Evolutionary conservation across 805 yeast genomes (phyloP).

Genomic region (Kuraishia piskuri): DNA sequence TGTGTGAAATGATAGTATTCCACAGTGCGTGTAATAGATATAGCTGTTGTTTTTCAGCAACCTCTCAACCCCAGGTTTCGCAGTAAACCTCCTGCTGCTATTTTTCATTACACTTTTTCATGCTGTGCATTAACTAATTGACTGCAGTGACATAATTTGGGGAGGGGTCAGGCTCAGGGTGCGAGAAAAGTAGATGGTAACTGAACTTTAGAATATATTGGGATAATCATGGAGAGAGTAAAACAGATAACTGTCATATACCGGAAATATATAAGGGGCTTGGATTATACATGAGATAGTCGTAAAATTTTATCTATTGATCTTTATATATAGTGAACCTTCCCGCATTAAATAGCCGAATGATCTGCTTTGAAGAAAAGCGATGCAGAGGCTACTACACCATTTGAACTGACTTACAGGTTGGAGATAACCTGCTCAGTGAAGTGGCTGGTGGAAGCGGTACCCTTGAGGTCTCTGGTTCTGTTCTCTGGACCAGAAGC

Average conservation of each 20-base stretch:
- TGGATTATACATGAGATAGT: neutral
- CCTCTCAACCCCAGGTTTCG: neutral
- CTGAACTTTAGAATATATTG: too few species aligned
- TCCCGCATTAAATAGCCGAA: neutral
- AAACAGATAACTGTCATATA: too few species aligned
- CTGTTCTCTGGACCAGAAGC: slow-evolving; percentile 95
- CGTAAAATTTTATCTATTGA: neutral
- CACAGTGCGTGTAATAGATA: too few species aligned
- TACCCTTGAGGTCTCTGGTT: slow-evolving; percentile 94
- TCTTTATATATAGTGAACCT: neutral
- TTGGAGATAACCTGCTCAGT: slow-evolving; percentile 84
- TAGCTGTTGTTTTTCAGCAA: too few species aligned
- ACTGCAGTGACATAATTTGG: neutral
- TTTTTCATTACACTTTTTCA: neutral
- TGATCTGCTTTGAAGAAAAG: neutral
- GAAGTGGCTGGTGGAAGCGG: slow-evolving; percentile 82
- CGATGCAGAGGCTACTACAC: neutral
- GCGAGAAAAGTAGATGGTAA: neutral
- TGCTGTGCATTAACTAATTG: neutral
- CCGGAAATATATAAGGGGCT: too few species aligned
- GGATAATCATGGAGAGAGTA: too few species aligned
- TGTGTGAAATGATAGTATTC: too few species aligned
- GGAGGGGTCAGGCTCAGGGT: neutral
- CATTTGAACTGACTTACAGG: slow-evolving; percentile 31
- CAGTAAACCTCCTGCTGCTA: neutral